These are phyloP conservation scores for Phaeosphaeria sp. DNA, from an alignment of 2,329 filamentous ascomycete species.

Conservation along the genomic window DNA sequence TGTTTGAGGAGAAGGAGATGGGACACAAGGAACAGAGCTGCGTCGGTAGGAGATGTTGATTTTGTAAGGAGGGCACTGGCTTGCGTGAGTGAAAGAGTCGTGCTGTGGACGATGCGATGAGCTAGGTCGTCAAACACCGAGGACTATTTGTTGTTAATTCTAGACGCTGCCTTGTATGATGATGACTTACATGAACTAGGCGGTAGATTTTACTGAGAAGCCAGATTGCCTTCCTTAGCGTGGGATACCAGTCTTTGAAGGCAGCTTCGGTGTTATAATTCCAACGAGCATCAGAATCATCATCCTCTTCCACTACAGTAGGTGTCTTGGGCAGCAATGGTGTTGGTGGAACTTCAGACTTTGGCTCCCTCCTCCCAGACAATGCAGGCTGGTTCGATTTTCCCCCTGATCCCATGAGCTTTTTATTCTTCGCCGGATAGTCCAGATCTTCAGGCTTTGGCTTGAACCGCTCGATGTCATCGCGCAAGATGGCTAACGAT, in stretches of 20 bases:
- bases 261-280: conserved; percentile 63
- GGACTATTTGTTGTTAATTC: conserved; percentile 52
- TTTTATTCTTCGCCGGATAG: conserved; percentile 63
- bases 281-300: conserved; percentile 57
- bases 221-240: conserved; percentile 71
- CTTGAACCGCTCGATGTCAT: conserved; percentile 71
- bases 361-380: conserved; percentile 60
- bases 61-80: conserved; percentile 75
- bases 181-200: conserved; percentile 65
- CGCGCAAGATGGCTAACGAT: conserved; percentile 66
- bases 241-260: conserved; percentile 70
- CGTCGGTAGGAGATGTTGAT: conserved; percentile 71
- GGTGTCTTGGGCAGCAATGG: conserved; percentile 56
- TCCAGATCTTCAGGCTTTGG: conserved; percentile 70
- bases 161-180: not conserved
- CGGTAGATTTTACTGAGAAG: conserved; percentile 73
- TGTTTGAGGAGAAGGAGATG: conserved; percentile 96
- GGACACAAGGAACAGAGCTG: conserved; percentile 90
- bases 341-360: conserved; percentile 42
- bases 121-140: conserved; percentile 75
- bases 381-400: conserved; percentile 54
- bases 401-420: conserved; percentile 48
- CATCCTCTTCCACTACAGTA: conserved; percentile 59
- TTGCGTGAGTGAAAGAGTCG: conserved; percentile 79
- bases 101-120: conserved; percentile 86